Base-by-base conservation (phyloP, 768 basidiomycete species). In the Candolleomyces efflorescens region DNA sequence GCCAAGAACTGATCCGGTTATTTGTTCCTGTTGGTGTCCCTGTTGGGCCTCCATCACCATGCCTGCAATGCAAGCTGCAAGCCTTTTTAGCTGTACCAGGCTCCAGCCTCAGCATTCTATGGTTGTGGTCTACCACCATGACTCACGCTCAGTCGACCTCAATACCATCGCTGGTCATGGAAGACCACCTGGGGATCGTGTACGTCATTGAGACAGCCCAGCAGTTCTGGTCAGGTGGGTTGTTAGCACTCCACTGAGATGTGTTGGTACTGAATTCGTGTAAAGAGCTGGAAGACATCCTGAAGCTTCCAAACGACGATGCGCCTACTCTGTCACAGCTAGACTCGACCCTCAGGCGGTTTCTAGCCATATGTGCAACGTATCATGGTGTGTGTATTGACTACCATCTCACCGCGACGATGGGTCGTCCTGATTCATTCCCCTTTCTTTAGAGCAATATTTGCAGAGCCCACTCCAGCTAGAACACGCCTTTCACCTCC, bases 181-280 rank as follows among this genome's bases (percentile, higher is more conserved):
- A 86, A 67, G 88, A 89, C 62, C 82, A 83, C 45, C 76, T 89
- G n/a, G 90, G 86, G 27, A 88, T 92, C 59, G 83, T 86, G 24
- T 94, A 93, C 71, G 79, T 89, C 59, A 86, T 94, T 62, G 86
- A 90, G 62, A 89, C 83, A 56, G 83, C 89, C 45, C 90, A 90
- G 62, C 90, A 94, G 71, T 94, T 94, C 70, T 94, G 92, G 92
- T 86, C 89, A 64, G 91, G 91, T 93, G 66, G 62, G 88, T 67
- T 47, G 41, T 45, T 53, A 20, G 32, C 20, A 48, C 53, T 6
- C 50, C 32, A 47, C 48, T 18, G 44, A 32, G 38, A 22, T 39
- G 24, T 13, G 46, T 17, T 9, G 4, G 17, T 22, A 26, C 17
- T 26, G 44, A 55, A 57, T n/a, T 56, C 57, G 13, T 54, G 37